Evolutionary conservation across 164 flowering plant genomes (phyloP), one percentile per base, ranked within the genome.

Genomic region (Sedum album): DNA sequence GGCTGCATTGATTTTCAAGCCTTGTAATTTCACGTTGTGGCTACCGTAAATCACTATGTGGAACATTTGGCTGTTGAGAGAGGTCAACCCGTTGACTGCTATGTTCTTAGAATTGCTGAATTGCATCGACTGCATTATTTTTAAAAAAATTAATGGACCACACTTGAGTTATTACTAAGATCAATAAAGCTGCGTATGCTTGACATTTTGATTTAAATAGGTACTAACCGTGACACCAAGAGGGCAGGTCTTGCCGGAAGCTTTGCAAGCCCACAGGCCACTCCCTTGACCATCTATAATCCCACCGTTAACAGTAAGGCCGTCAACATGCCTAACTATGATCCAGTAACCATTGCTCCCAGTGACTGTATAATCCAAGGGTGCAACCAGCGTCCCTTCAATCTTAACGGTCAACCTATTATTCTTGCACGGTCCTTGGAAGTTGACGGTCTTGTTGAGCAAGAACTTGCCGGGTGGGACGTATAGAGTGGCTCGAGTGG

Each of bases 321-420:
- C 80, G 17, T 60, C 63, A 13, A 81, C 86, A 0, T 42, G 4
- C 1, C 70, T 28, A 46, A 84, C 82, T 20, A 26, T 8, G n/a
- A 82, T 5, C 88, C 88, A 84, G 49, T 68, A 20, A 0, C 31
- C 78, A 14, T 76, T 55, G 2, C 66, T 70, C 4, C 83, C 85
- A 15, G 77, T 51, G 15, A 60, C 79, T 0, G 23, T 13, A 62
- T 83, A 84, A 41, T 86, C 75, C 0, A 80, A 49, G 0, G 93
- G 86, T 36, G 89, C 88, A 18, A 86, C 76, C 5, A 88, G 66
- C 1, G 83, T 83, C 18, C 88, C 94, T 25, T 79, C 78, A 0
- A 86, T 79, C 2, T 72, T 49, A 0, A 88, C 23, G 0, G 79
- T 73, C 51, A 46, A 38, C 41, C 81, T 70, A 2, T 42, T 48